A percentile compares a stretch with the other conserved stretches of the same genome.
phyloP scores from a whole-genome alignment of 345 rosid species.

The Eutrema japonicum region DNA sequence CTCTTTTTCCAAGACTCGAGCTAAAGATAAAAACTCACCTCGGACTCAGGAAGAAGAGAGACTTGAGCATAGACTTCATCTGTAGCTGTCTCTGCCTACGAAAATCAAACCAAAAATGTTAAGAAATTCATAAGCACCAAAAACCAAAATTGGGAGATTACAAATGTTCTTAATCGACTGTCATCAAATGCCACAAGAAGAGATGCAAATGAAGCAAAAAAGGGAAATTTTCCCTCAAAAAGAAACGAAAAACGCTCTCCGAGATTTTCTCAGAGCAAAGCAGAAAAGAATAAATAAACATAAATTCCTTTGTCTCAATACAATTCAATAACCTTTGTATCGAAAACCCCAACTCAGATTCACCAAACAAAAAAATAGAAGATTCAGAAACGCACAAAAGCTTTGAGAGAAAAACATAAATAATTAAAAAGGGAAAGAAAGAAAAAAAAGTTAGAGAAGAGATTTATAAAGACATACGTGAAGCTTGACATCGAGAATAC shows the following conservation, averaged over 20 bases:
- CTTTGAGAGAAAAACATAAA: constrained; percentile 12
- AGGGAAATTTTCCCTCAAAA: constrained; percentile 4
- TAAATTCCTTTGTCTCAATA: constrained; percentile 24
- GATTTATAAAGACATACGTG: constrained; percentile 58
- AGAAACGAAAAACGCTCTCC: neutral
- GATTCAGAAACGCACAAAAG: neutral
- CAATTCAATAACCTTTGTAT: constrained; percentile 29
- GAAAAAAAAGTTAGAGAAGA: constrained; percentile 2
- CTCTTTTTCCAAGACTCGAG: neutral
- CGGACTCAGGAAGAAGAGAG: constrained; percentile 72
- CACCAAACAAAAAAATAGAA: neutral
- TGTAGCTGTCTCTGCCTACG: constrained; percentile 84
- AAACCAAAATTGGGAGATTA: neutral
- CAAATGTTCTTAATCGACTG: neutral
- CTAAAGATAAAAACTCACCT: constrained; percentile 55
- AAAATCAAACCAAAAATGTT: constrained; percentile 15
- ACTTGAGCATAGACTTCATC: constrained; percentile 98
- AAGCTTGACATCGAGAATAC: constrained; percentile 93
- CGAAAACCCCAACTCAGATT: constrained; percentile 34
- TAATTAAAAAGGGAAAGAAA: neutral
- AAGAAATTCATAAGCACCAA: constrained; percentile 19
- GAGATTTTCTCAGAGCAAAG: neutral
- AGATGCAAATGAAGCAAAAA: constrained; percentile 8
- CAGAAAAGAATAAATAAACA: neutral
- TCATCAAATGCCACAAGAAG: neutral